Base-by-base conservation (phyloP, 75 land plant genomes). In the Pseudotsuga menziesii region DNA sequence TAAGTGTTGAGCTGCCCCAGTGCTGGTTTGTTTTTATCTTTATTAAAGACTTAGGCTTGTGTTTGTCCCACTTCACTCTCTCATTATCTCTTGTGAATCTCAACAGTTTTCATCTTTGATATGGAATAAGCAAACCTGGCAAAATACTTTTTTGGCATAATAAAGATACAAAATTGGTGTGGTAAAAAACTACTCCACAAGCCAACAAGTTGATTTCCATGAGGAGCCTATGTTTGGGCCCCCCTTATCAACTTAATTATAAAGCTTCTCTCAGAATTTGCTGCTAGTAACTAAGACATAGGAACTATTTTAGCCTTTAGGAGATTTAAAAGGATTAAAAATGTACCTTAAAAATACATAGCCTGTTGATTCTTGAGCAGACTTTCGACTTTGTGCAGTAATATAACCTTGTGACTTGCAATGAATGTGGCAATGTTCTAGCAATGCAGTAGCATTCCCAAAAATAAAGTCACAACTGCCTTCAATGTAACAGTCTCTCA, bases 381-480 rank as follows among this genome's bases (percentile, higher is more conserved):
- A 84, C 69, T 86, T 92, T 75, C 99, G 80, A 55, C 90, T 86
- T 32, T 96, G 99, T 4, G 99, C 99, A 14, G 99, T 96, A 76
- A 96, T 92, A 56, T 81, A 96, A 60, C 99, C 99, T 2, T 54
- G 72, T 4, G 99, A 87, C 74, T 96, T 96, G 92, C 99, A 96
- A 78, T 96, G 89, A 56, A 96, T 86, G 76, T 96, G 99, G 77
- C 99, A 94, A 80, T 94, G 94, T 78, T 96, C 99, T 80, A 96
- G 79, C 48, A 96, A 89, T 77, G 87, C 92, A 64, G 98, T 95
- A 58, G 93, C 88, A 81, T 96, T 96, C 2, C 99, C 99, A 85
- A 96, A 96, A 4, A 96, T 96, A 86, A 96, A 96, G 79, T 96
- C 99, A 19, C 92, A 94, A 73, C 95, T 96, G 74, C 99, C 99